These are phyloP conservation scores for Penicillium sp. DNA, from an alignment of 2,329 filamentous ascomycete genomes.

Conservation along the genomic window DNA sequence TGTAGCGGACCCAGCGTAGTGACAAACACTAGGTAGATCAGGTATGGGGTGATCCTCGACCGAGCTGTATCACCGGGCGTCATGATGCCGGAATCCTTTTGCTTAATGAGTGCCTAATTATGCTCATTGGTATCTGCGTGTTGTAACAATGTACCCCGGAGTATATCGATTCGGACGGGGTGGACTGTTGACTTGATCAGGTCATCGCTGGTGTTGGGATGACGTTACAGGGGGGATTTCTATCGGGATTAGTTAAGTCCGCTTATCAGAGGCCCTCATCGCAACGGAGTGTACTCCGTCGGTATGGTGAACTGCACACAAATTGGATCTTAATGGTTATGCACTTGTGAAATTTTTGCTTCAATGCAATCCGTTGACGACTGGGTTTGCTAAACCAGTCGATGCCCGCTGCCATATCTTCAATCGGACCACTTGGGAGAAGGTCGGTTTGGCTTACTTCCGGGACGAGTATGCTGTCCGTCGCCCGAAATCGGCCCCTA, in stretches of 20 bases:
- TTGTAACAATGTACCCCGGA: neutral
- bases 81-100: slow-evolving; percentile 26
- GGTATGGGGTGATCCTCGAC: slow-evolving; percentile 69
- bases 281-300: too few relatives aligned
- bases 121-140: neutral
- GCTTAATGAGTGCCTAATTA: neutral
- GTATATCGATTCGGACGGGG: neutral
- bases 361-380: neutral
- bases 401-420: neutral
- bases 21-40: slow-evolving; percentile 75
- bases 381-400: neutral
- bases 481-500: too few relatives aligned
- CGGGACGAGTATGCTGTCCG: neutral
- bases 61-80: slow-evolving; percentile 23
- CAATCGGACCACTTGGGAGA: neutral
- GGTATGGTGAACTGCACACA: too few relatives aligned
- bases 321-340: too few relatives aligned
- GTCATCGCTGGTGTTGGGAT: slow-evolving; percentile 9
- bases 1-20: slow-evolving; percentile 87
- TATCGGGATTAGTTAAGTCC: slow-evolving; percentile 20
- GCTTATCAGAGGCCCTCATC: neutral
- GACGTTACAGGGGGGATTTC: slow-evolving; percentile 13
- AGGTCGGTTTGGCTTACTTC: neutral
- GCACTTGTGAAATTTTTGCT: neutral
- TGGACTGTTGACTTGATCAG: neutral